Evolutionary conservation across 148 eudicot genomes (phyloP), one percentile per base, ranked within the genome.

Genomic region (Selenicereus undatus): DNA sequence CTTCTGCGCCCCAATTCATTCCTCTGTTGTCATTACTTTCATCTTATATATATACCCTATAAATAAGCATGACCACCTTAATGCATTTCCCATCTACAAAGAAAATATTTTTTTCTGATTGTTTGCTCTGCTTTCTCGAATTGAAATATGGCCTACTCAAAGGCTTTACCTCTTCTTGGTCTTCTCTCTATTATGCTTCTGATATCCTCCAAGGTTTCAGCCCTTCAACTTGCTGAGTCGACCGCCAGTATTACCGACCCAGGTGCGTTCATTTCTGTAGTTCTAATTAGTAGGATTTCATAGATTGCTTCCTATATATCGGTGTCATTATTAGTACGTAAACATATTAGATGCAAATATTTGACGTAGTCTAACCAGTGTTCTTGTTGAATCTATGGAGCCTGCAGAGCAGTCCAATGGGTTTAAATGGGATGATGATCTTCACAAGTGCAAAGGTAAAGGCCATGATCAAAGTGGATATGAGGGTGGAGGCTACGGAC

Each of bases 151-250:
- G 68, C 68, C 29, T 64, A n/a, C 68, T n/a, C 29, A 12, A 64
- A 64, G 68, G 68, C 68, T 64, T n/a, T 64, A 64, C 29, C 22
- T 64, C 68, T 64, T n/a, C 11, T 64, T 64, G 68, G 66, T 60
- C 66, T 64, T 5, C 26, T 64, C 68, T 64, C 29, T 64, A 0
- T 64, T 4, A 22, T 64, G 2, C 68, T 64, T 11, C 68, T 64
- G 8, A 64, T 64, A 3, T 22, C 68, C 29, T 64, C 3, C 29
- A 10, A 64, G 12, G 68, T 10, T 64, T 64, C 68, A n/a, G 68
- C 68, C n/a, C 68, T 29, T 8, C 30, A n/a, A 24, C 29, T 64
- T 64, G 29, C 29, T 64, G 68, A 64, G 29, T 64, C 68, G 3
- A 64, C 68, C 27, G n/a, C 26, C 12, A n/a, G n/a, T 22, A 24